Evolutionary conservation across 192 early-diverging fungal species (phyloP).

Genomic region (Coemansia sp.): DNA sequence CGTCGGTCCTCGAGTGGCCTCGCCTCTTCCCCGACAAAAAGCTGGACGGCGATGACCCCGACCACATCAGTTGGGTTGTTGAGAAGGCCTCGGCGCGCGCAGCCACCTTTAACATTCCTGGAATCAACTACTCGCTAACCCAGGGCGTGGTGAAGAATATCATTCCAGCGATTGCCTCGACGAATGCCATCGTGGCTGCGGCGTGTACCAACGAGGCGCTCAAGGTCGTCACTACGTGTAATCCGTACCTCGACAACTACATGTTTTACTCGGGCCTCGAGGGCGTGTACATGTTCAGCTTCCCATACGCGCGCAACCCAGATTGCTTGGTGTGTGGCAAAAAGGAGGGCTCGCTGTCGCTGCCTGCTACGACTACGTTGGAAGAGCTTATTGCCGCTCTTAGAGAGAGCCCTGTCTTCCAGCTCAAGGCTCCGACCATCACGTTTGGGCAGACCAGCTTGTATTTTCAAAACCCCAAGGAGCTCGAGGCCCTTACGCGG

Average conservation of each 20-base stretch:
- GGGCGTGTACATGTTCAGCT: conserved; percentile 89
- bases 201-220: conserved; percentile 93
- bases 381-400: conserved; percentile 83
- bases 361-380: conserved; percentile 62
- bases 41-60: conserved; percentile 76
- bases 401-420: conserved; percentile 71
- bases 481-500: conserved; percentile 77
- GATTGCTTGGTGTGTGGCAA: conserved; percentile 93
- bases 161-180: conserved; percentile 94
- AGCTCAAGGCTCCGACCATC: conserved; percentile 86
- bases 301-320: conserved; percentile 76
- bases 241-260: conserved; percentile 86
- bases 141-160: conserved; percentile 99
- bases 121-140: conserved; percentile 87
- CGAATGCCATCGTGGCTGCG: conserved; percentile 84
- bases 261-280: conserved; percentile 96
- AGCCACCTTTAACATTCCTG: conserved; percentile 79
- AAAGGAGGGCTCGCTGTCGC: conserved; percentile 53
- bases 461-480: conserved; percentile 86
- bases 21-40: conserved; percentile 73
- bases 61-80: conserved; percentile 77
- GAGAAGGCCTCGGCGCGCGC: conserved; percentile 70
- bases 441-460: conserved; percentile 59
- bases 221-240: conserved; percentile 83
- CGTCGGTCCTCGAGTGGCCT: conserved; percentile 92